phyloP scores from a whole-genome alignment of 2,329 filamentous ascomycete species.

The Geoglossum cookeanum region DNA sequence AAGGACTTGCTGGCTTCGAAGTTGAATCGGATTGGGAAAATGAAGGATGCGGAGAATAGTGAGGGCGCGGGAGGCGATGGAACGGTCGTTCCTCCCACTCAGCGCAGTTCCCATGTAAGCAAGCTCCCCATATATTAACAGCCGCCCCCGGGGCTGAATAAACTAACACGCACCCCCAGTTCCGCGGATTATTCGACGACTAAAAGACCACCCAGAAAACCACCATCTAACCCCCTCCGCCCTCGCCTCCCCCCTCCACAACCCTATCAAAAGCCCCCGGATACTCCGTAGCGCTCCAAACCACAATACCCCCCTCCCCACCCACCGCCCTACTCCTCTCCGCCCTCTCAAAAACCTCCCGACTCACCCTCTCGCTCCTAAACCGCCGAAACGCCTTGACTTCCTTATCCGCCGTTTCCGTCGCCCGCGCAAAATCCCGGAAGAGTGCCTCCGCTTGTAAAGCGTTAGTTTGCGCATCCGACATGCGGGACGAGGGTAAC shows the following conservation, averaged over 20 bases:
- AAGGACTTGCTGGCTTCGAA: neutral
- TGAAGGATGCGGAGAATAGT: neutral
- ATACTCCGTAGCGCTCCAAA: constrained; percentile 11
- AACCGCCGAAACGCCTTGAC: constrained; percentile 7
- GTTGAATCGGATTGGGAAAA: neutral
- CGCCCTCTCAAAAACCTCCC: constrained; percentile 7
- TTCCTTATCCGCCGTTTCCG: constrained; percentile 5
- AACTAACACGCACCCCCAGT: constrained; percentile 14
- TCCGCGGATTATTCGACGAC: constrained; percentile 20
- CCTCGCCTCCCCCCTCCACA: no score
- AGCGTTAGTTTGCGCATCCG: neutral
- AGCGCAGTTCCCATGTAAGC: constrained; percentile 49
- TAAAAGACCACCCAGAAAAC: no score
- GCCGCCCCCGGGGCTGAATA: no score
- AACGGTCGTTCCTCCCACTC: constrained; percentile 43
- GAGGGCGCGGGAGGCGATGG: neutral
- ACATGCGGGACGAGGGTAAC: neutral
- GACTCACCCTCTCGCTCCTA: constrained; percentile 3
- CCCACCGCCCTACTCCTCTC: constrained; percentile 7
- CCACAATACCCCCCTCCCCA: constrained; percentile 6
- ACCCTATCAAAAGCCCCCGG: neutral
- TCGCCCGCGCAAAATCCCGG: constrained; percentile 6
- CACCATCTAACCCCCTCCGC: no score
- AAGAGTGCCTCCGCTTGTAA: constrained; percentile 9
- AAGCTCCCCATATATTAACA: no score